Base-by-base conservation (phyloP, 768 basidiomycete genomes). In the Fomitopsis serialis region DNA sequence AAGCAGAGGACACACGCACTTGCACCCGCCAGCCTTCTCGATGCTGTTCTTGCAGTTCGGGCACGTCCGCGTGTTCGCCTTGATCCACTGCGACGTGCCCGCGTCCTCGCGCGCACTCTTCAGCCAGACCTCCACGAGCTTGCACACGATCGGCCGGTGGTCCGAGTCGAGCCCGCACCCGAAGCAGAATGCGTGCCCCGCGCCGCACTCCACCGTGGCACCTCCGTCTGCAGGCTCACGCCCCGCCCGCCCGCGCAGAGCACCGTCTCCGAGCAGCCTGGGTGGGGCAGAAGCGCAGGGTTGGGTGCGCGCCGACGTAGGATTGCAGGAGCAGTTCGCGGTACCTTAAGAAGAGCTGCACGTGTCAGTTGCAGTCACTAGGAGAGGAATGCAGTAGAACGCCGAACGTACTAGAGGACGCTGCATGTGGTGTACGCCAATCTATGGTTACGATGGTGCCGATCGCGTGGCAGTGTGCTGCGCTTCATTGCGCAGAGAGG, bases 1-100 rank as follows among this genome's bases (percentile, higher is more conserved):
- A 19, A 29, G 40, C 22, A 50, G 42, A 54, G 49, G 50, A 35
- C 34, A 34, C 6, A 86, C 93, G 65, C 65, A 98, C 94, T 99
- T 98, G 93, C 97, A 99, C 17, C 97, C 97, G 9, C 97, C 97
- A 59, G 97, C 98, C 85, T 99, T 99, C 80, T 99, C 97, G 57
- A 99, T 99, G 52, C 94, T 98, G 61, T 92, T 93, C 68, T 89
- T 85, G 68, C 97, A 99, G 66, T 91, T 85, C 4, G 83, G 77
- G 67, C 97, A 99, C 68, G 97, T 94, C 72, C 98, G 97, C 36
- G 97, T 99, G 67, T 99, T 98, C 54, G 94, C 96, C 78, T 90
- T 91, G 75, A 99, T 92, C 97, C 97, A 99, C 68, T 99, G 98
- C 25, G 92, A 89, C 19, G 97, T 99, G 72, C 98, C 97, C 55